Percentiles rank a stretch among this genome's conserved stretches.
Conservation (phyloP, 768 basidiomycete species). For the Hygrophorus pudorinus region DNA sequence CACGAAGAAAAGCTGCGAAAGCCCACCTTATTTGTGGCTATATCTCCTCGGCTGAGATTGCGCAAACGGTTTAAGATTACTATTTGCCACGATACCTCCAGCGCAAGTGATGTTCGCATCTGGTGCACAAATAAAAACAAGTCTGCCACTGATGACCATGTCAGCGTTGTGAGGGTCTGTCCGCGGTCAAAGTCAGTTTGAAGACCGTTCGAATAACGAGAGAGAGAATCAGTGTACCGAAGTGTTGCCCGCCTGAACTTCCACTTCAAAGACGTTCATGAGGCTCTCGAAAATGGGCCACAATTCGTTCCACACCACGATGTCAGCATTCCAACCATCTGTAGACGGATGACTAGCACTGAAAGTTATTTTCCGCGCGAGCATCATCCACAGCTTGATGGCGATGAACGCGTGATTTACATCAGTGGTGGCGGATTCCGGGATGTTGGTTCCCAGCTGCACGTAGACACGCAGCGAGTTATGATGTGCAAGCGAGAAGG, state of each 20-base stretch:
- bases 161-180: constrained; percentile 44
- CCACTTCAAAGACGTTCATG: constrained; percentile 37
- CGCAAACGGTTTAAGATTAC: constrained; percentile 41
- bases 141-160: constrained; percentile 54
- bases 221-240: constrained; percentile 20
- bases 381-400: constrained; percentile 62
- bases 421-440: constrained; percentile 41
- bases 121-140: constrained; percentile 54
- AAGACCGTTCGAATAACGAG: not conserved
- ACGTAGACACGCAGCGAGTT: constrained; percentile 32
- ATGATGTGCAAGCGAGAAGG: constrained; percentile 40
- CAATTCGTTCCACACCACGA: constrained; percentile 62
- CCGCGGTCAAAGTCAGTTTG: constrained; percentile 4
- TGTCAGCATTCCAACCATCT: constrained; percentile 2
- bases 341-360: no score
- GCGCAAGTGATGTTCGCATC: constrained; percentile 38
- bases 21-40: constrained; percentile 39
- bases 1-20: not conserved
- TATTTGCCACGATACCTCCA: constrained; percentile 43
- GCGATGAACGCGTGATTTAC: constrained; percentile 62
- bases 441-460: constrained; percentile 24
- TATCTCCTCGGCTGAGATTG: constrained; percentile 36
- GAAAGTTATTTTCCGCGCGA: constrained; percentile 28
- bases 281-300: constrained; percentile 63
- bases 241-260: constrained; percentile 31